A percentile compares a stretch with the other conserved stretches of the same genome.
phyloP scores from a whole-genome alignment of 768 basidiomycete species.

The Zangia roseola region DNA sequence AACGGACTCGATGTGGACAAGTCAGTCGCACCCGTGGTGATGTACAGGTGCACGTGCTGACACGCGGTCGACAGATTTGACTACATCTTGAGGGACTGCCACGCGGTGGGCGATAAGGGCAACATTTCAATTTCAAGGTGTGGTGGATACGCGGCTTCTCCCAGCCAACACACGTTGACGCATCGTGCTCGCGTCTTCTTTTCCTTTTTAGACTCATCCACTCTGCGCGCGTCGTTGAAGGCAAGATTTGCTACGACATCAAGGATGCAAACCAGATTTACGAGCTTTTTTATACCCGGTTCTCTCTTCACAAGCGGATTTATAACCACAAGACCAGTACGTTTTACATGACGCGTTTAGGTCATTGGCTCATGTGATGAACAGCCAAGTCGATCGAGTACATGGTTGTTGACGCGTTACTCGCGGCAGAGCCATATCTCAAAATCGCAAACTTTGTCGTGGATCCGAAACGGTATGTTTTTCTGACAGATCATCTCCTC shows the following conservation, averaged over 20 bases:
- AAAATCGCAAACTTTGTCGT: constrained; percentile 56
- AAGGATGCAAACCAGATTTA: constrained; percentile 79
- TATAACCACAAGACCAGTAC: constrained; percentile 76
- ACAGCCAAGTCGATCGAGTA: constrained; percentile 75
- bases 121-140: constrained; percentile 49
- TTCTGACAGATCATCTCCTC: constrained; percentile 70
- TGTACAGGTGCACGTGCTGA: constrained; percentile 4
- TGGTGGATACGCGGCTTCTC: constrained; percentile 2
- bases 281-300: constrained; percentile 70
- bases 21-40: constrained; percentile 34
- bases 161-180: background rate
- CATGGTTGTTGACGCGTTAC: constrained; percentile 82
- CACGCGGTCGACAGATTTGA: constrained; percentile 54
- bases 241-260: constrained; percentile 77
- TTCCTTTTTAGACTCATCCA: constrained; percentile 75
- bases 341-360: background rate
- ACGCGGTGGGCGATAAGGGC: constrained; percentile 65
- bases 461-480: constrained; percentile 57
- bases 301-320: constrained; percentile 79
- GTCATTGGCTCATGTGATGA: background rate
- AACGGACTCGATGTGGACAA: constrained; percentile 90
- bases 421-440: constrained; percentile 62
- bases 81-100: constrained; percentile 75
- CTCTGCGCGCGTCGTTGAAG: constrained; percentile 71
- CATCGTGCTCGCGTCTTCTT: no score